Base-by-base conservation (phyloP, 352 stramenopile genomes). In the Globisporangium uncinulatum region DNA sequence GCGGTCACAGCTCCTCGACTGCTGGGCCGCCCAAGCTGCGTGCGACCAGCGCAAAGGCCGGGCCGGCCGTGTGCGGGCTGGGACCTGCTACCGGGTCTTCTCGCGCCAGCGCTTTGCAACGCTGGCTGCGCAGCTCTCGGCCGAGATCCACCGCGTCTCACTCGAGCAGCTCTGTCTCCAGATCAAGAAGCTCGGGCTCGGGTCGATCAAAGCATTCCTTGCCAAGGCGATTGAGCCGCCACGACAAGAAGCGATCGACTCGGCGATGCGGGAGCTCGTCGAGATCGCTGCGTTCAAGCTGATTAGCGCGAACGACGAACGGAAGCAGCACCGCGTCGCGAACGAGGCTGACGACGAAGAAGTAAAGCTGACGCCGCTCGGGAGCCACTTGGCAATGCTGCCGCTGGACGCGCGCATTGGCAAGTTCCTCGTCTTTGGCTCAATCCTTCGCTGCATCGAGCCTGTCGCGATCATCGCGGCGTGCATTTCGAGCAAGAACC, bases 211-310 rank as follows among this genome's bases (percentile, higher is more conserved):
- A 44, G 64, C 59, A 1, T 94, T 96, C 57, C 63, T 94, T 1
- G 62, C 75, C 2, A 90, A 89, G 54, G 79, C 85, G 7, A 92
- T 99, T 19, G 88, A 99, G 60, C 96, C 96, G 21, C 97, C 97
- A 5, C 80, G 83, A 17, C 67, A 89, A 17, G 71, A 97, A 21
- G 82, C 92, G 0, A 92, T 99, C 20, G 74, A 94, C 19, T 92
- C 94, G 49, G 92, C 94, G 5, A 83, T 99, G 19, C 76, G 93
- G 17, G 85, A 97, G 42, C 78, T 98, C 11, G 67, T 94, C 6
- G 77, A 86, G 39, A 95, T 98, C 36, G 82, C 88, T 17, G 94
- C 92, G 24, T 93, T 98, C 57, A 62, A 74, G 56, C 61, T 42
- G 6, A 62, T 82, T 10, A 34, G 21, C 36, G 6, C 19, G 41